These are phyloP conservation scores for Phytopythium cucurbitacearum DNA, from an alignment of 352 stramenopile species.

Conservation along the genomic window DNA sequence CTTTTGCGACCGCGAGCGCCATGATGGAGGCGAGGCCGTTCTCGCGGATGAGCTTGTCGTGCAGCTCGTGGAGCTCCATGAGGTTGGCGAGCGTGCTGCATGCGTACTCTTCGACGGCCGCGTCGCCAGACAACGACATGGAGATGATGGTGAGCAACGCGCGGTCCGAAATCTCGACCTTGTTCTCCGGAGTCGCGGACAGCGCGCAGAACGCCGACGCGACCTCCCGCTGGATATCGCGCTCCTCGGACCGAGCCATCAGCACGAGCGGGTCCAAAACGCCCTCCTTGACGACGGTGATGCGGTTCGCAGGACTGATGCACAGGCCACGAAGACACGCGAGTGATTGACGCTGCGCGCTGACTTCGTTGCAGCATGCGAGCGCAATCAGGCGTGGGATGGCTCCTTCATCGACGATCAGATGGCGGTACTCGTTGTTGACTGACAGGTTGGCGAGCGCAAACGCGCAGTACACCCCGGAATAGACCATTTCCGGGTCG, in stretches of 20 bases:
- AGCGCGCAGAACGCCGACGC: constrained; percentile 92
- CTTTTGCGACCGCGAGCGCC: constrained; percentile 85
- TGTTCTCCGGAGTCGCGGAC: constrained; percentile 94
- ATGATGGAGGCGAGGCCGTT: constrained; percentile 91
- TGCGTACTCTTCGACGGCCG: constrained; percentile 88
- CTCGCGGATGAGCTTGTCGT: constrained; percentile 93
- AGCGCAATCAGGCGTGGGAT: constrained; percentile 93
- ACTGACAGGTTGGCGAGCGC: constrained; percentile 93
- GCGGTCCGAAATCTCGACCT: constrained; percentile 93
- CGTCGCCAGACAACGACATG: constrained; percentile 91
- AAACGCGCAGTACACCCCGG: constrained; percentile 91
- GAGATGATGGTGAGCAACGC: constrained; percentile 94
- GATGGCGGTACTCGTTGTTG: constrained; percentile 89
- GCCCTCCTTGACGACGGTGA: constrained; percentile 89
- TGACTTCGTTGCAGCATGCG: constrained; percentile 92
- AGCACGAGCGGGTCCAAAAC: constrained; percentile 95
- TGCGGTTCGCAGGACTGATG: constrained; percentile 88
- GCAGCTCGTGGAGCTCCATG: constrained; percentile 92
- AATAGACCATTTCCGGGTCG: constrained; percentile 83
- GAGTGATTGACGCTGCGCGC: constrained; percentile 91
- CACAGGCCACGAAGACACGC: constrained; percentile 91
- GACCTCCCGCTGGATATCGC: constrained; percentile 91
- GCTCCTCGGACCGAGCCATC: constrained; percentile 91
- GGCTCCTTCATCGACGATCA: constrained; percentile 92
- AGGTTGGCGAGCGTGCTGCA: constrained; percentile 95